Evolutionary conservation across 129 eudicot species (phyloP).

Genomic region (Calendula officinalis): DNA sequence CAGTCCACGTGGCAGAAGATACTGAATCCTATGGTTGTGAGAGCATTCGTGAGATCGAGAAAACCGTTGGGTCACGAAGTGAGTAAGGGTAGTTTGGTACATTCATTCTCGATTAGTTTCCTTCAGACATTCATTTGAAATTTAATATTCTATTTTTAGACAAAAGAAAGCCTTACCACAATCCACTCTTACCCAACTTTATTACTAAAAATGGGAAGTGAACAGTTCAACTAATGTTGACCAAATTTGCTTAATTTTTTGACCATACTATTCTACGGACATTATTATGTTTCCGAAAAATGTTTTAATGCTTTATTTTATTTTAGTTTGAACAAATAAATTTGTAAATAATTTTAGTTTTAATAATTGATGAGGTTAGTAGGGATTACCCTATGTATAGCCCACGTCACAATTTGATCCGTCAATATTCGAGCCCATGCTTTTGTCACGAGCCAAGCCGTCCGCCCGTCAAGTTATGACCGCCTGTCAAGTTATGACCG

Average conservation of each 20-base stretch:
- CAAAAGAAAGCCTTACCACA: constrained; percentile 8
- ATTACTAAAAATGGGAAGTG: constrained; percentile 10
- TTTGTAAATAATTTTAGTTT: no score
- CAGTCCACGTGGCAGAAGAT: constrained; percentile 40
- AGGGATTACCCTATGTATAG: no score
- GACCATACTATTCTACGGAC: constrained; percentile 44
- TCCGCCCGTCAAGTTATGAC: no score
- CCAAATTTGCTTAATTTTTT: constrained; percentile 42
- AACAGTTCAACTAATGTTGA: constrained; percentile 32
- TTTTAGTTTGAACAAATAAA: no score
- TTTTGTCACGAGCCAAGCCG: no score
- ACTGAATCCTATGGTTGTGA: constrained; percentile 43
- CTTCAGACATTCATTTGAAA: constrained; percentile 22
- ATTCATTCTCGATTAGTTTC: not conserved
- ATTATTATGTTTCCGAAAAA: constrained; percentile 10
- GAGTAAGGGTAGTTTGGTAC: constrained; percentile 25
- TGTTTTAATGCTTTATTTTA: no score
- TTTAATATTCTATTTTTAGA: constrained; percentile 17
- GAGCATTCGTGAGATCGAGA: constrained; percentile 45
- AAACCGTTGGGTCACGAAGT: constrained; percentile 77
- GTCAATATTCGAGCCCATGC: no score
- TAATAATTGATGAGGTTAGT: no score
- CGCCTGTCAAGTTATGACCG: no score
- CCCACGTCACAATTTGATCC: no score
- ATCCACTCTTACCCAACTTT: constrained; percentile 26